phyloP scores from a whole-genome alignment of 192 early-diverging fungal species.

The Coemansia sp. region DNA sequence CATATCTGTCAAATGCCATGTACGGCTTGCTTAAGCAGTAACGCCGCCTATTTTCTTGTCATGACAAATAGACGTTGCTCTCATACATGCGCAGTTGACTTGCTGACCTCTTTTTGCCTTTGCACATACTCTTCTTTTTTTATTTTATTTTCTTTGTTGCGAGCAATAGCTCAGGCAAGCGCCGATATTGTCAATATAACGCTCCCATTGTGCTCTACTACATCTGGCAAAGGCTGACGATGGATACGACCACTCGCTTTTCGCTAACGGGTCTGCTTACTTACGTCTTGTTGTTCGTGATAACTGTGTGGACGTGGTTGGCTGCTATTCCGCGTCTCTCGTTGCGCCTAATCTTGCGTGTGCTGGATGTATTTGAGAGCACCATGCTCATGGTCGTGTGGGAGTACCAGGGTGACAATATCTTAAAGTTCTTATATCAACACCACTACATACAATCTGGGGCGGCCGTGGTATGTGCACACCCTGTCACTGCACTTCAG shows the following conservation, averaged over 20 bases:
- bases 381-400: constrained; percentile 22
- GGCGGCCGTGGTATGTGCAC: not conserved
- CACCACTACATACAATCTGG: constrained; percentile 13
- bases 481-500: not conserved
- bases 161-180: not conserved
- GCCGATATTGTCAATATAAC: not conserved
- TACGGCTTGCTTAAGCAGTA: constrained; percentile 3
- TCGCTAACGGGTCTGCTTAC: not conserved
- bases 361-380: constrained; percentile 27
- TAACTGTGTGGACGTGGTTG: constrained; percentile 22
- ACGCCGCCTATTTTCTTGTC: constrained; percentile 1
- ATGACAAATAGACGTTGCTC: not conserved
- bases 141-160: not conserved
- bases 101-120: not conserved
- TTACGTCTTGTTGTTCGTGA: not conserved
- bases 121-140: not conserved
- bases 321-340: constrained; percentile 21
- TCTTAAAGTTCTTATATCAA: constrained; percentile 19
- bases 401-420: constrained; percentile 42
- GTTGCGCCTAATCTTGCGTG: not conserved
- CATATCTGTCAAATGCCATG: not conserved
- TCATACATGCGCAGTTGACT: not conserved
- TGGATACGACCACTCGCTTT: not conserved
- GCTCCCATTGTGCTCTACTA: not conserved
- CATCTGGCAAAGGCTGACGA: not conserved